Evolutionary conservation across 257 asterid species (phyloP).

Genomic region (Solanum arcanum): DNA sequence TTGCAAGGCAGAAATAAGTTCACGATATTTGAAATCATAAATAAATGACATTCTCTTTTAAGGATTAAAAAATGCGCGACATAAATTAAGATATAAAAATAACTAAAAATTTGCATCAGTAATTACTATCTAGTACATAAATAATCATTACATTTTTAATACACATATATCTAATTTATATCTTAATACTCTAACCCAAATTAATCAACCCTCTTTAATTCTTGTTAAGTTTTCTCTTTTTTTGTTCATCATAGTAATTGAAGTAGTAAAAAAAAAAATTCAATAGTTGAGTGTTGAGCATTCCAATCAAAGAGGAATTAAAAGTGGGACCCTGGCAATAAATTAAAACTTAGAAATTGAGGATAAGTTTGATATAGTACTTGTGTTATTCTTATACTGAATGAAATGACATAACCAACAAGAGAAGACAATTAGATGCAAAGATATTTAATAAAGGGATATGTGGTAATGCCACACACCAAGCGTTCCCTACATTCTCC

Average conservation of each 20-base stretch:
- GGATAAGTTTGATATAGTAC: background rate
- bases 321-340: background rate
- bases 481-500: conserved; percentile 38
- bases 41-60: background rate
- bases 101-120: background rate
- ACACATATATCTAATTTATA: background rate
- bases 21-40: background rate
- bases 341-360: background rate
- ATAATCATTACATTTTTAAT: background rate
- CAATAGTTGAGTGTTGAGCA: background rate
- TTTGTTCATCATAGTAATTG: background rate
- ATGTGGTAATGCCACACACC: conserved; percentile 29
- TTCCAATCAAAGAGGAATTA: background rate
- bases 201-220: background rate
- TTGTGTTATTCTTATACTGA: background rate
- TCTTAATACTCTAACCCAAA: background rate
- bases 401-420: background rate
- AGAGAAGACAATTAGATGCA: background rate
- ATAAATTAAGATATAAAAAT: background rate
- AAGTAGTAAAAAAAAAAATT: no score
- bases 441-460: background rate
- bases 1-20: background rate
- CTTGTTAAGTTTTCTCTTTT: background rate
- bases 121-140: background rate
- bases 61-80: background rate